Conservation (phyloP, 805 yeast genomes). For the Candida oleophila region DNA sequence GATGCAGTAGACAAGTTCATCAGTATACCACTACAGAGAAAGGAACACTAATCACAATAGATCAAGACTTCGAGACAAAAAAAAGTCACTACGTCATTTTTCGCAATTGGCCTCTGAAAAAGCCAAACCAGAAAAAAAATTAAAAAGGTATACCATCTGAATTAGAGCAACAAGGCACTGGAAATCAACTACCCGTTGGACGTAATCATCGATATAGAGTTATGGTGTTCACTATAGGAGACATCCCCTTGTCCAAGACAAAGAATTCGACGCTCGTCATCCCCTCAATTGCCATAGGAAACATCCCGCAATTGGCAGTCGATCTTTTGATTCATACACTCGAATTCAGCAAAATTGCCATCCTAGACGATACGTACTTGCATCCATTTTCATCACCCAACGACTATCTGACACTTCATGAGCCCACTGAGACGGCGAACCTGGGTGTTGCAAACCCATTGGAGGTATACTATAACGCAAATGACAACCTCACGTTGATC, state of each 20-base stretch:
- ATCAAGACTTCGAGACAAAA: no score
- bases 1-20: not conserved
- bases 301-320: conserved; percentile 78
- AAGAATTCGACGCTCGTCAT: conserved; percentile 50
- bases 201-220: no score
- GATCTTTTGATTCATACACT: conserved; percentile 74
- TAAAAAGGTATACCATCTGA: no score
- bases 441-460: conserved; percentile 55
- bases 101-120: no score
- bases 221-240: not conserved
- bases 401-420: conserved; percentile 37
- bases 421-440: conserved; percentile 7
- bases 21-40: no score
- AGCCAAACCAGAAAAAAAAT: no score
- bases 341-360: conserved; percentile 49
- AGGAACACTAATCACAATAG: no score
- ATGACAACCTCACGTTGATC: conserved; percentile 50
- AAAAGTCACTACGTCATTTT: no score
- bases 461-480: conserved; percentile 56
- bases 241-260: not conserved
- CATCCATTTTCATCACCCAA: conserved; percentile 85
- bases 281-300: conserved; percentile 85
- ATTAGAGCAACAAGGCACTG: no score
- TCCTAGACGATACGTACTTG: conserved; percentile 58
- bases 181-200: no score